phyloP scores from a whole-genome alignment of 495 filamentous ascomycete species.

The Podospora pseudopauciseta region DNA sequence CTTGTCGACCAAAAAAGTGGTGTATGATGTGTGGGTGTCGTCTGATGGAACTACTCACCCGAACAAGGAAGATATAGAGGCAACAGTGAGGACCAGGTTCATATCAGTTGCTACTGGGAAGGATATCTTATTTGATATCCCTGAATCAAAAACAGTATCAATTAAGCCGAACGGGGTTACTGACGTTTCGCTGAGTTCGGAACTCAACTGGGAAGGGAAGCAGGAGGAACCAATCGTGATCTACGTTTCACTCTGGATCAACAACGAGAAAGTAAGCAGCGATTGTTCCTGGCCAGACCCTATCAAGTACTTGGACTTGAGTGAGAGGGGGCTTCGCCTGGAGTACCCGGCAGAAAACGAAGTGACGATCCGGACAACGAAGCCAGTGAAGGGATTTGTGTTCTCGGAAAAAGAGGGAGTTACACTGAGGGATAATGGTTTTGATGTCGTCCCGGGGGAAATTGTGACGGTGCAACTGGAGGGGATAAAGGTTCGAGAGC shows the following conservation, averaged over 20 bases:
- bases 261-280: constrained; percentile 50
- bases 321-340: constrained; percentile 33
- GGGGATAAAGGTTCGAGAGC: constrained; percentile 16
- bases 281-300: constrained; percentile 79
- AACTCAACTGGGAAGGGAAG: constrained; percentile 42
- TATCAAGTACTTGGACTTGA: constrained; percentile 71
- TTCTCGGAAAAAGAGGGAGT: constrained; percentile 41
- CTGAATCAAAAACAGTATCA: constrained; percentile 37
- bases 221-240: constrained; percentile 48
- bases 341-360: constrained; percentile 1
- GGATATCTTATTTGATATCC: constrained; percentile 44
- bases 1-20: constrained; percentile 45
- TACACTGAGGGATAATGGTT: constrained; percentile 46
- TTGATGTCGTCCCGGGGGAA: constrained; percentile 46
- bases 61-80: neutral
- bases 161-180: constrained; percentile 65
- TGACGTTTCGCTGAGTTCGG: constrained; percentile 45
- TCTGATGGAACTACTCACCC: constrained; percentile 43
- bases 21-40: constrained; percentile 67
- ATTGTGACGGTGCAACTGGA: constrained; percentile 30
- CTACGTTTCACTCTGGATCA: constrained; percentile 44
- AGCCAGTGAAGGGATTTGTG: constrained; percentile 48
- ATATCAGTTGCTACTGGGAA: constrained; percentile 63
- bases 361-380: constrained; percentile 33
- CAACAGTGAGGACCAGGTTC: constrained; percentile 53